Evolutionary conservation across 352 stramenopile species (phyloP), one percentile per base, ranked within the genome.

Genomic region (Phytopythium sindhum): DNA sequence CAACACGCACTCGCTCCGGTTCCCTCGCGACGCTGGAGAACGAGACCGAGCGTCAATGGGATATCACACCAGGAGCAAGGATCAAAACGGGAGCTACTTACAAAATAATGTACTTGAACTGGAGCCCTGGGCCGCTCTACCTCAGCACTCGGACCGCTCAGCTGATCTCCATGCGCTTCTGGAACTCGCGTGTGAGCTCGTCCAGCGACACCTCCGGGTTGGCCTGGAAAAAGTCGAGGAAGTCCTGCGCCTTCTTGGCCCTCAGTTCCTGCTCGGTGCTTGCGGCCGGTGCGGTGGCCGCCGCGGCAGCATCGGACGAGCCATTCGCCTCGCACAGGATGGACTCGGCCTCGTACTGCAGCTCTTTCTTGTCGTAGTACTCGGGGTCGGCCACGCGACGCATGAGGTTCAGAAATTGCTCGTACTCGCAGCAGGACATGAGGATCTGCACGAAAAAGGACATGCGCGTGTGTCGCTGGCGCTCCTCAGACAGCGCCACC

Each of bases 401-500:
- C 84, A 93, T 93, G 39, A 93, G 77, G 69, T 90, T 93, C n/a
- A 91, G 60, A 54, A 93, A 93, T 72, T 93, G 84, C 51, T 93
- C 84, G 63, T 91, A 93, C 72, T 93, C 84, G 68, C 73, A 86
- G 59, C 84, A 93, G 9, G 84, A 77, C 66, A 87, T 63, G 21
- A 93, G 65, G 56, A 93, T 90, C 68, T 93, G 84, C 68, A 93
- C 84, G 23, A 93, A 88, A 62, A 93, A 93, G 57, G 80, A 90
- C 35, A 90, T 69, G 9, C 80, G 72, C 64, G 84, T 88, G 75
- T 93, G 84, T 50, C 84, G 81, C 67, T 91, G 81, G 26, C 84
- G 80, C 65, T 89, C 74, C 48, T 90, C 80, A 11, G 84, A 89
- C 51, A 90, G 66, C 42, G 70, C 69, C 26, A 86, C 80, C 65